Evolutionary conservation across 805 yeast species (phyloP), one percentile per base, ranked within the genome.

Genomic region (Zygoascus ofunaensis): DNA sequence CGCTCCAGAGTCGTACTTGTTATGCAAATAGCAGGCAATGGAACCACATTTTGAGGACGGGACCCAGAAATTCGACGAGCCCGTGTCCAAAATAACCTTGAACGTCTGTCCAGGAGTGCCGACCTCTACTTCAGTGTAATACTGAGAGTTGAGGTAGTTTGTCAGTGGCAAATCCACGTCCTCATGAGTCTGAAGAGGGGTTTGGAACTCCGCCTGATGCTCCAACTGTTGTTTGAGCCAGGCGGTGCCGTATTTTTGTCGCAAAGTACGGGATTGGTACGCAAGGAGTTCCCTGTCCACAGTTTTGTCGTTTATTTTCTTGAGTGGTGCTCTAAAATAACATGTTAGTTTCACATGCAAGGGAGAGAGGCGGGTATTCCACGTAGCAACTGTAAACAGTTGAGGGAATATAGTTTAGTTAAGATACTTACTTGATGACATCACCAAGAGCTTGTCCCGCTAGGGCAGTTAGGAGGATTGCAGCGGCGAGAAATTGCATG

Each of bases 1-100:
- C 17, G 76, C 67, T 42, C 73, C 77, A 58, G 86, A 92, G 65
- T 85, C 92, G 62, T 87, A 92, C 73, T 89, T 92, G 58, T 82
- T 59, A 70, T 92, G 98, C 63, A 92, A 73, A 74, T 76, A 90
- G 70, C 98, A 92, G 42, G 98, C 97, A 67, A 92, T 77, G 3
- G 96, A 87, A 41, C 87, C 71, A 70, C 98, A 92, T 53, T 85
- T 87, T 37, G 72, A 54, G 49, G 94, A 77, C 44, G 98, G 98
- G 51, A 92, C 87, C 98, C 98, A 92, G 69, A 92, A 73, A 68
- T 92, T 92, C 37, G 97, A 84, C 37, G 95, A 85, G 34, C 98
- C 98, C 21, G 98, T 90, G 66, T 92, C 98, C 59, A 92, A 73
- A 51, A 92, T 79, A 41, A 92, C 97, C 73, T 90, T 90, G 69